A percentile compares a stretch with the other conserved stretches of the same genome.
Conservation (phyloP, 257 asterid species). For the Przewalskia tangutica region DNA sequence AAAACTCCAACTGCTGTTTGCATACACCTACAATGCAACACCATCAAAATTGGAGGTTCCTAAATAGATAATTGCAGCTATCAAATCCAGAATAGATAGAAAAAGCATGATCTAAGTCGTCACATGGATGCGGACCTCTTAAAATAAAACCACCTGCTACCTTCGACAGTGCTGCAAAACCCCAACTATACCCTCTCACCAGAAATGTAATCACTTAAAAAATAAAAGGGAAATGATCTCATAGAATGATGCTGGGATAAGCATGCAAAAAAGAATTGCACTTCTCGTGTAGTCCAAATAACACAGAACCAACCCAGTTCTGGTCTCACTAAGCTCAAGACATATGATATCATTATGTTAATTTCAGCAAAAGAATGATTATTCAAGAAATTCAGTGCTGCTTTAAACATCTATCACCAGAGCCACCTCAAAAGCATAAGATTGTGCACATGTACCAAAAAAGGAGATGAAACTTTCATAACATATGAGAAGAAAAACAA, state of each 20-base stretch:
- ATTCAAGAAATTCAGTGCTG: neutral
- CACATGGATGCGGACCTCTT: neutral
- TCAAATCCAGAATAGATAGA: neutral
- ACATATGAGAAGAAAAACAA: neutral
- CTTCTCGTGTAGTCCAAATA: neutral
- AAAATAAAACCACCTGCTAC: neutral
- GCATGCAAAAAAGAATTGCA: neutral
- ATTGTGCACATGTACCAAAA: neutral
- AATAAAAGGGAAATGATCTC: neutral
- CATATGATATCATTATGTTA: neutral
- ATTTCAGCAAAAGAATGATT: neutral
- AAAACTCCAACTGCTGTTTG: constrained; percentile 95
- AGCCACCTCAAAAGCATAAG: neutral
- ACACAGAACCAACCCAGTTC: neutral
- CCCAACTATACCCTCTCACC: neutral
- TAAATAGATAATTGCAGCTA: neutral
- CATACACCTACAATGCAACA: constrained; percentile 65
- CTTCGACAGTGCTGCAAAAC: neutral
- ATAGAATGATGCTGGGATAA: neutral
- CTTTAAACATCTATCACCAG: neutral
- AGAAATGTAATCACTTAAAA: neutral
- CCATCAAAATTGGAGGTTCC: neutral
- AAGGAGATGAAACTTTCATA: neutral
- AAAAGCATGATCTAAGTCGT: neutral
- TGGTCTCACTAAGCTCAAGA: neutral